These are phyloP conservation scores for Strigomonas culicis DNA, from an alignment of 208 protist species.

Conservation along the genomic window DNA sequence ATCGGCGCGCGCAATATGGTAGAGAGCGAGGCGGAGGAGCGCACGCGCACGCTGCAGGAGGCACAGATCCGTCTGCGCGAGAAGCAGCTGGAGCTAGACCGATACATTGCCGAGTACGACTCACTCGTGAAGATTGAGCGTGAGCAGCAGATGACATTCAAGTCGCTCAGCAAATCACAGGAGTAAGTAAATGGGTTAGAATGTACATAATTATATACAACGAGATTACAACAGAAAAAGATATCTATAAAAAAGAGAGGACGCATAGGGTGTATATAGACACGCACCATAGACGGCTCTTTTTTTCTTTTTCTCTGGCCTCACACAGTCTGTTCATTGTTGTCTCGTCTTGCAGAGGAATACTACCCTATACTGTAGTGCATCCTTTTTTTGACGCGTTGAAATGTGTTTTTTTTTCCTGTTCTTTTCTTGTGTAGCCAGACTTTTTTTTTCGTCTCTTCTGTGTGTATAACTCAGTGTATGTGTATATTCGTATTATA, in stretches of 20 bases:
- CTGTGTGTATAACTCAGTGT: too few species aligned
- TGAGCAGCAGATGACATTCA: constrained; percentile 78
- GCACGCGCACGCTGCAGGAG: constrained; percentile 69
- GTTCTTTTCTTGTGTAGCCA: too few species aligned
- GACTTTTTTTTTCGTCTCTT: too few species aligned
- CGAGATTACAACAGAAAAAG: not conserved
- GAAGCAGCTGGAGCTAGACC: constrained; percentile 87
- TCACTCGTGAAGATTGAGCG: constrained; percentile 78
- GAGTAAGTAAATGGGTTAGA: constrained; percentile 21
- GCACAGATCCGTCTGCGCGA: constrained; percentile 81
- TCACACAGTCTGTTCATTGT: too few species aligned
- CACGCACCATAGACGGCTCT: not conserved
- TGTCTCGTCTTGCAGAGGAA: not conserved
- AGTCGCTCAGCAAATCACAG: constrained; percentile 67
- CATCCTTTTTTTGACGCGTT: not conserved
- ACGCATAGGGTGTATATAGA: constrained; percentile 14
- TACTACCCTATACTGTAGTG: not conserved
- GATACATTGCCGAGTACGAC: constrained; percentile 87
- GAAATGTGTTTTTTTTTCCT: too few species aligned
- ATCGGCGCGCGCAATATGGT: constrained; percentile 85
- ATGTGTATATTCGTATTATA: too few species aligned
- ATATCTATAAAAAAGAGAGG: constrained; percentile 3
- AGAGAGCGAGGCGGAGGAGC: constrained; percentile 86
- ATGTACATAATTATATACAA: not conserved
- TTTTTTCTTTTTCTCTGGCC: constrained; percentile 1